phyloP scores from a whole-genome alignment of 805 yeast genomes.

The Saturnispora quitensis region DNA sequence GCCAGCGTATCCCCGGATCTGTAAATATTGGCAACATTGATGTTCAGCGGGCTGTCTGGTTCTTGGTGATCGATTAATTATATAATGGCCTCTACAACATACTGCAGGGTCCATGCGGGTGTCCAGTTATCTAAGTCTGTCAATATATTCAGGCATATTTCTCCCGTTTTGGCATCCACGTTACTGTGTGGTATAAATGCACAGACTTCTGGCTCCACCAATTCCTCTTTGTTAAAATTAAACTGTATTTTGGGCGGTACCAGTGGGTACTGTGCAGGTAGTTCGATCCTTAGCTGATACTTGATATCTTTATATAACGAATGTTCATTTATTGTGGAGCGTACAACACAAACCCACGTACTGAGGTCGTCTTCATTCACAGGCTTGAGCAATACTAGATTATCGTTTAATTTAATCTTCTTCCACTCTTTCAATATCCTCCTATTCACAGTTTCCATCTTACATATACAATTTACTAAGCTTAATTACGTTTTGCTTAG shows the following conservation, averaged over 20 bases:
- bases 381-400: slow-evolving; percentile 1
- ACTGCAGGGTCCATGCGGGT: slow-evolving; percentile 61
- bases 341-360: slow-evolving; percentile 42
- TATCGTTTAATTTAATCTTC: neutral
- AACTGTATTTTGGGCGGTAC: slow-evolving; percentile 51
- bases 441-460: neutral
- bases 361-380: neutral
- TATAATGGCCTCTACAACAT: slow-evolving; percentile 48
- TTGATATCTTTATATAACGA: slow-evolving; percentile 44
- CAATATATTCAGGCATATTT: slow-evolving; percentile 61
- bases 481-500: neutral
- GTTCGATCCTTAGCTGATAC: slow-evolving; percentile 40
- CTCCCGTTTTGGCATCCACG: slow-evolving; percentile 47
- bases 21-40: slow-evolving; percentile 56
- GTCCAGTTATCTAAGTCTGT: slow-evolving; percentile 45
- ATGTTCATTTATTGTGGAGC: slow-evolving; percentile 34
- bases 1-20: slow-evolving; percentile 39
- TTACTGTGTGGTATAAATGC: slow-evolving; percentile 39
- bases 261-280: slow-evolving; percentile 45
- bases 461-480: neutral
- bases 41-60: slow-evolving; percentile 61
- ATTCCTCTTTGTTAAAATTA: slow-evolving; percentile 11
- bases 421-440: slow-evolving; percentile 3
- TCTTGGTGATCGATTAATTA: slow-evolving; percentile 55
- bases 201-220: slow-evolving; percentile 9